Evolutionary conservation across 2,329 filamentous ascomycete genomes (phyloP), one percentile per base, ranked within the genome.

Genomic region (Fusarium xyrophilum): DNA sequence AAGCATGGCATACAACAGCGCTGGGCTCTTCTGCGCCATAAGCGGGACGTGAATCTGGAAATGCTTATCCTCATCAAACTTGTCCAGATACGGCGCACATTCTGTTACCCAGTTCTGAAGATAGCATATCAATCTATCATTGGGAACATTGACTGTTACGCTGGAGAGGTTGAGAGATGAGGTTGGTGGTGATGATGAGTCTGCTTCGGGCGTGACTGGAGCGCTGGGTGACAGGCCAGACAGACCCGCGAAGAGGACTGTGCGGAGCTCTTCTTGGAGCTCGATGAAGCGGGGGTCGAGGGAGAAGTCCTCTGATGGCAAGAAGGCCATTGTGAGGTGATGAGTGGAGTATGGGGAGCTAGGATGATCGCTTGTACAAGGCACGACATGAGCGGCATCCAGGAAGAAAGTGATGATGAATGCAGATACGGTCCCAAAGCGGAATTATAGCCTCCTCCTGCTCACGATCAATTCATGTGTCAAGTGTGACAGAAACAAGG

Each of bases 21-120:
- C 76, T 0, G 80, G 76, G 27, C 82, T 82, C 27, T 76, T 78
- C 42, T 81, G 80, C 2, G 84, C 84, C 32, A 86, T 74, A 4
- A 83, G 75, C 0, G 85, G 82, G 5, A 88, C 76, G 14, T 84
- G 80, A 2, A 83, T 81, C 21, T 83, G 82, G 69, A 88, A 88
- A 44, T 82, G 81, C 15, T 82, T 82, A 17, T 82, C 76, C 30
- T 79, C 78, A 60, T 88, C 85, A 53, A 87, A 86, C 74, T 86
- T 88, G 68, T 88, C 86, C 6, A 88, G 64, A 28, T 75, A 74
- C 2, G 76, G 81, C 6, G 84, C 84, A 40, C 86, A 82, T 58
- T 86, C 81, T 2, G 82, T 80, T 25, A 86, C 80, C 73, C 85
- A 87, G 44, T 85, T 82, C 42, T 82, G 80, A 36, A 84, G 69